These are phyloP conservation scores for Inonotus obliquus DNA, from an alignment of 1,284 basidiomycete genomes.

Conservation along the genomic window DNA sequence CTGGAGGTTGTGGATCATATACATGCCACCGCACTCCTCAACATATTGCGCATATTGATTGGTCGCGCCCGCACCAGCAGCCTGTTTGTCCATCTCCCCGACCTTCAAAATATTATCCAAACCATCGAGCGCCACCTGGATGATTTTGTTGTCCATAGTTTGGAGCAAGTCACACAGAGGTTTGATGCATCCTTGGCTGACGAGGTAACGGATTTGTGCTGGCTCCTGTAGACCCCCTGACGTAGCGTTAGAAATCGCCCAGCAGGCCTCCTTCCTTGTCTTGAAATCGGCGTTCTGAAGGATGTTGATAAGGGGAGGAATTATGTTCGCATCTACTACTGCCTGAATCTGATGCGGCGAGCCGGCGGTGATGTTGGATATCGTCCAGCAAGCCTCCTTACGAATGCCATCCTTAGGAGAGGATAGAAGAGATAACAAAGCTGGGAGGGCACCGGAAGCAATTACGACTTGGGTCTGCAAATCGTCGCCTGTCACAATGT, in stretches of 20 bases:
- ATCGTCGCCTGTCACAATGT: constrained; percentile 99
- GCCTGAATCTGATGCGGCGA: constrained; percentile 95
- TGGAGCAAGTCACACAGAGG: constrained; percentile 94
- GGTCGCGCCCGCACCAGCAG: constrained; percentile 75
- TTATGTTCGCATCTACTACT: constrained; percentile 84
- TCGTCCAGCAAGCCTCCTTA: constrained; percentile 99
- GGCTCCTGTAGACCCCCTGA: constrained; percentile 97
- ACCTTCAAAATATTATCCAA: constrained; percentile 99
- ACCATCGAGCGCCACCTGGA: constrained; percentile 96
- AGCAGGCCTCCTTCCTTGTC: constrained; percentile 99
- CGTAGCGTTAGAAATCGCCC: constrained; percentile 99
- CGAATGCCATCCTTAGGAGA: constrained; percentile 96
- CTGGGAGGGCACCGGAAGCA: constrained; percentile 91
- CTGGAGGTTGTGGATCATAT: constrained; percentile 97
- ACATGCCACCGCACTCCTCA: constrained; percentile 98
- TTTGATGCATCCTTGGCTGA: constrained; percentile 97
- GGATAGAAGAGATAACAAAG: constrained; percentile 86
- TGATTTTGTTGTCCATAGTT: constrained; percentile 99
- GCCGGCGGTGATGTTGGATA: constrained; percentile 98
- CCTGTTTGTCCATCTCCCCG: constrained; percentile 92
- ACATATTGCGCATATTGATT: constrained; percentile 96
- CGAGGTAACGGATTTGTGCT: constrained; percentile 96
- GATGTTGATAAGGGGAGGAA: constrained; percentile 98
- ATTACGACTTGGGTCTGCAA: constrained; percentile 98
- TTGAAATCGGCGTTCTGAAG: constrained; percentile 98